Percentiles rank a stretch among this genome's conserved stretches.
Evolutionary conservation across 225 moss, liverwort and hornwort species (phyloP).

Genomic region (Lunularia cruciata): DNA sequence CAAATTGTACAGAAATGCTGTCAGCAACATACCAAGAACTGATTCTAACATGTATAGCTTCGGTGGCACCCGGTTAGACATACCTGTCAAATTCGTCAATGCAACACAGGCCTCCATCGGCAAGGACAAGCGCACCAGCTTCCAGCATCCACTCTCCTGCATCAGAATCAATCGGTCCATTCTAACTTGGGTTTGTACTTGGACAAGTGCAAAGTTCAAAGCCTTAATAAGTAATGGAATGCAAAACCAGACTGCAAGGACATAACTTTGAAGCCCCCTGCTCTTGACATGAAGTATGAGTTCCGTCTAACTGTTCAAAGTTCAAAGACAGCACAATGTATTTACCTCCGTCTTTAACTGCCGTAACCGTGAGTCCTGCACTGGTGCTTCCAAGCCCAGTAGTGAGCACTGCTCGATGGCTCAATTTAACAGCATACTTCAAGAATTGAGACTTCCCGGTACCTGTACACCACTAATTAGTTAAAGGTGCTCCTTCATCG

Average conservation of each 20-base stretch:
- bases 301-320: too few relatives aligned
- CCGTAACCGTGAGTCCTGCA: constrained; percentile 94
- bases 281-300: too few relatives aligned
- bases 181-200: too few relatives aligned
- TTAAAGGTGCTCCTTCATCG: too few relatives aligned
- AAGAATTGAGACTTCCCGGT: constrained; percentile 98
- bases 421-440: constrained; percentile 94
- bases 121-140: constrained; percentile 95
- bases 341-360: constrained; percentile 92
- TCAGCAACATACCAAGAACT: too few relatives aligned
- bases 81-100: constrained; percentile 99
- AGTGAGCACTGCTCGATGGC: constrained; percentile 93
- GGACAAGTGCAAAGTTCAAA: neutral
- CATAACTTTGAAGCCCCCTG: too few relatives aligned
- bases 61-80: too few relatives aligned
- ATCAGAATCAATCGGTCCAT: neutral
- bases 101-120: constrained; percentile 97
- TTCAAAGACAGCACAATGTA: neutral
- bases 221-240: neutral
- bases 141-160: constrained; percentile 98
- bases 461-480: constrained; percentile 41
- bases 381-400: constrained; percentile 97
- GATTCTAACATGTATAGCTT: too few relatives aligned
- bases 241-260: too few relatives aligned
- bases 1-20: too few relatives aligned